Evolutionary conservation across 495 filamentous ascomycete species (phyloP).

Genomic region (Thozetella sp.): DNA sequence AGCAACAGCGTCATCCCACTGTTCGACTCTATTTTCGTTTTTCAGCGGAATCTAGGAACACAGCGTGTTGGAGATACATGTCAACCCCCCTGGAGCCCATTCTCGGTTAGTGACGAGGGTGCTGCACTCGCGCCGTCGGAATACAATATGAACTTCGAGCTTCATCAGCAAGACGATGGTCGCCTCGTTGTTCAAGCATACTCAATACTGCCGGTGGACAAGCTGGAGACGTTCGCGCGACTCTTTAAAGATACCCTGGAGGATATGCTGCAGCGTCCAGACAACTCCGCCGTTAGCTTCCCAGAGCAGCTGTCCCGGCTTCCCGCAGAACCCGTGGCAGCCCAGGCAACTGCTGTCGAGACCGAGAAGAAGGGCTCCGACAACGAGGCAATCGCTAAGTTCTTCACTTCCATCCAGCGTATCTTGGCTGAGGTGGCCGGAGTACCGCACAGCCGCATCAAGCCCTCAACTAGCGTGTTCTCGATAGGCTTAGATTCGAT

Average conservation of each 20-base stretch:
- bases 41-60: neutral
- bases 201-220: neutral
- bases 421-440: neutral
- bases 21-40: constrained; percentile 1
- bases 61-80: neutral
- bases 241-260: neutral
- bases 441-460: neutral
- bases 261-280: neutral
- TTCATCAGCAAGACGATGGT: neutral
- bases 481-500: neutral
- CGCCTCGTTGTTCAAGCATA: neutral
- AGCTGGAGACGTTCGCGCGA: neutral
- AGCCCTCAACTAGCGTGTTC: neutral
- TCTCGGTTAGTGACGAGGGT: neutral
- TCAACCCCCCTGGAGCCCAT: neutral
- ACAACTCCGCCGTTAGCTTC: neutral
- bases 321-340: neutral
- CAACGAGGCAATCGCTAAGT: neutral
- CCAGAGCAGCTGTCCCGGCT: neutral
- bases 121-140: neutral
- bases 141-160: constrained; percentile 1
- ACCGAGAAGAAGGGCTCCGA: neutral
- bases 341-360: neutral
- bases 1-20: neutral
- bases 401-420: neutral